Base-by-base conservation (phyloP, 768 basidiomycete genomes). In the Agaricus subrufescens region DNA sequence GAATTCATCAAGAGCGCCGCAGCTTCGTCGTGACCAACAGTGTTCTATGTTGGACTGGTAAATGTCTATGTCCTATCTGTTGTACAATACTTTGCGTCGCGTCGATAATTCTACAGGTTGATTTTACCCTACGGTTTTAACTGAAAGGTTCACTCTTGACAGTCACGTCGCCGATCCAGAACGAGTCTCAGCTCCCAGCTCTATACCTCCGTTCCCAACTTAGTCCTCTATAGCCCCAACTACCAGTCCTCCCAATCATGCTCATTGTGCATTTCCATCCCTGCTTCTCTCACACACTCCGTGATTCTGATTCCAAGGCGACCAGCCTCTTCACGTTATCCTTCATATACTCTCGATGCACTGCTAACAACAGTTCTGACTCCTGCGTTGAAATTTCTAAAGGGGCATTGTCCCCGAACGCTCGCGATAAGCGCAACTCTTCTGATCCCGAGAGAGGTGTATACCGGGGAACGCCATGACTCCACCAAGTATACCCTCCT, bases 1-100 rank as follows among this genome's bases (percentile, higher is more conserved):
- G 52, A 53, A 12, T 53, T 53, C 31, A 53, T 53, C 30, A 45
- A 53, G 27, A 34, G 31, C 19, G n/a, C 44, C 30, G 12, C 12
- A 43, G 42, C 31, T 45, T 53, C 52, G 34, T 34, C 34, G 11
- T 34, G 34, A 34, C 11, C 34, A 34, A 34, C 8, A 34, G 15
- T 47, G 9, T 30, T 30, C 46, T n/a, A 27, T 7, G 9, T 6
- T 12, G 12, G 19, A 3, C 46, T 29, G 26, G 26, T 11, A 6
- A 47, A 11, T 8, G 26, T 47, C 27, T 29, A 47, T 4, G 5
- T 45, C 34, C 19, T n/a, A 19, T 19, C 19, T 29, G 27, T 43
- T 53, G 52, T 45, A 53, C 34, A 25, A 30, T 53, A 45, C 3
- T 37, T 30, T 46, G 12, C 31, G 37, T 52, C 48, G 25, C 31